These are phyloP conservation scores for Xerocomus nothofagi DNA, from an alignment of 1,284 basidiomycete genomes.

Conservation along the genomic window DNA sequence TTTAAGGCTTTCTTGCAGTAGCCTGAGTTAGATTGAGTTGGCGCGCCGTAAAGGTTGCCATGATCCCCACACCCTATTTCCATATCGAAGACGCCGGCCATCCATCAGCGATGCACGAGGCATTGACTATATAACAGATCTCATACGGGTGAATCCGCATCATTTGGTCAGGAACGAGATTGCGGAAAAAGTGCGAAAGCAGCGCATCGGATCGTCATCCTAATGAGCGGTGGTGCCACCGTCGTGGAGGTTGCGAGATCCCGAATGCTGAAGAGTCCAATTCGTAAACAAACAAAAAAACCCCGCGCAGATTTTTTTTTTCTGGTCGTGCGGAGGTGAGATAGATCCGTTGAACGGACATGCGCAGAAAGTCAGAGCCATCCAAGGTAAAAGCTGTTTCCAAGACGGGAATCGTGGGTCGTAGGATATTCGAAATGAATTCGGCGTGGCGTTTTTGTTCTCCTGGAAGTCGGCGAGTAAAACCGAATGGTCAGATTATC, in stretches of 20 bases:
- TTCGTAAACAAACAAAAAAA: not conserved
- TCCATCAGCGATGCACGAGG: conserved; percentile 30
- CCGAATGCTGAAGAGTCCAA: not conserved
- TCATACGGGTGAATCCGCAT: conserved; percentile 2
- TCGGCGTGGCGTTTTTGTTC: not conserved
- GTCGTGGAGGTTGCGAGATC: not conserved
- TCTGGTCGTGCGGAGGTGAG: conserved; percentile 5
- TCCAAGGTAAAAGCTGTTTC: conserved; percentile 6
- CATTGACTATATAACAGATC: conserved; percentile 12
- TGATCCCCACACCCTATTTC: conserved; percentile 20
- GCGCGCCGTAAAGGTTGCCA: conserved; percentile 18
- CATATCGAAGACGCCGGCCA: conserved; percentile 20
- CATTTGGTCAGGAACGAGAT: conserved; percentile 4
- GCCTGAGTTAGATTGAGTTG: conserved; percentile 7
- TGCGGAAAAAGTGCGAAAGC: conserved; percentile 7
- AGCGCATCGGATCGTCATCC: not conserved
- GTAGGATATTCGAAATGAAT: conserved; percentile 13
- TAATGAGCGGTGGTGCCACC: not conserved
- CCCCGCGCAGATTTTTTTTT: not conserved
- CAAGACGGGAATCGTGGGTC: not conserved
- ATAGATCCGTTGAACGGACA: conserved; percentile 3
- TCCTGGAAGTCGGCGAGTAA: conserved; percentile 3
- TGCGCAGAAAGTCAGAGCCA: not conserved
- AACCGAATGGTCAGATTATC: not conserved
- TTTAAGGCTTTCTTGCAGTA: conserved; percentile 9